phyloP scores from a whole-genome alignment of 345 rosid genomes.

The Brassica cretica region DNA sequence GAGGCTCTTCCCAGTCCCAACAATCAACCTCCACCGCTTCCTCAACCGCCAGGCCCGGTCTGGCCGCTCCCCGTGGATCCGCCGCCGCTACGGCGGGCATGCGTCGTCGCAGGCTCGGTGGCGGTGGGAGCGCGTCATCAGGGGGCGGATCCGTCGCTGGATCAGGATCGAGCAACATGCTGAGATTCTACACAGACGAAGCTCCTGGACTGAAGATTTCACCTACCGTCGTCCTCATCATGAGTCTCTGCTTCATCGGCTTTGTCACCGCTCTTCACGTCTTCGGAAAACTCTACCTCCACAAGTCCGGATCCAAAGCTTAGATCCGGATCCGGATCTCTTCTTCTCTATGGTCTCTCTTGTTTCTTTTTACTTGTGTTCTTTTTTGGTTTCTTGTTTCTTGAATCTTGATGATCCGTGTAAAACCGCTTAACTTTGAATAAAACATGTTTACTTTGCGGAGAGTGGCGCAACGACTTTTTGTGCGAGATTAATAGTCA shows the following conservation, averaged over 20 bases:
- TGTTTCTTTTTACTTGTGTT: not conserved
- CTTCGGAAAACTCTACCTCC: slow-evolving; percentile 84
- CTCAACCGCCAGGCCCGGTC: slow-evolving; percentile 63
- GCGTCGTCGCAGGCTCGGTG: slow-evolving; percentile 80
- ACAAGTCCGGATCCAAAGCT: slow-evolving; percentile 51
- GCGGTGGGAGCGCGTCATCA: slow-evolving; percentile 39
- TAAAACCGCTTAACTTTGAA: not conserved
- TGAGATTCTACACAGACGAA: slow-evolving; percentile 95
- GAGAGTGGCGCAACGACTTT: not conserved
- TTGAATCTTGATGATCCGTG: not conserved
- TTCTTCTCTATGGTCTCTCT: not conserved
- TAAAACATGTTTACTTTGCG: not conserved
- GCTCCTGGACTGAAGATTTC: slow-evolving; percentile 91
- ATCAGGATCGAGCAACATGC: slow-evolving; percentile 69
- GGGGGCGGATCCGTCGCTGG: slow-evolving; percentile 40
- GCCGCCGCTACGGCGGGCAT: slow-evolving; percentile 90
- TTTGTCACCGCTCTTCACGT: slow-evolving; percentile 93
- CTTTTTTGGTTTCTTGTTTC: not conserved
- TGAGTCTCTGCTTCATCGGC: slow-evolving; percentile 96
- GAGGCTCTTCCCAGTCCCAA: slow-evolving; percentile 87
- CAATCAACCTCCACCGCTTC: slow-evolving; percentile 54
- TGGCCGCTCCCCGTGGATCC: slow-evolving; percentile 82
- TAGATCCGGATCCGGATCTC: slow-evolving; percentile 34
- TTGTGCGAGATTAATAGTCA: not conserved
- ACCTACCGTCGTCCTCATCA: slow-evolving; percentile 85